Percentiles rank a stretch among this genome's conserved stretches.
These are phyloP conservation scores for Solanum pinnatisectum DNA, from an alignment of 257 asterid species.

Conservation along the genomic window DNA sequence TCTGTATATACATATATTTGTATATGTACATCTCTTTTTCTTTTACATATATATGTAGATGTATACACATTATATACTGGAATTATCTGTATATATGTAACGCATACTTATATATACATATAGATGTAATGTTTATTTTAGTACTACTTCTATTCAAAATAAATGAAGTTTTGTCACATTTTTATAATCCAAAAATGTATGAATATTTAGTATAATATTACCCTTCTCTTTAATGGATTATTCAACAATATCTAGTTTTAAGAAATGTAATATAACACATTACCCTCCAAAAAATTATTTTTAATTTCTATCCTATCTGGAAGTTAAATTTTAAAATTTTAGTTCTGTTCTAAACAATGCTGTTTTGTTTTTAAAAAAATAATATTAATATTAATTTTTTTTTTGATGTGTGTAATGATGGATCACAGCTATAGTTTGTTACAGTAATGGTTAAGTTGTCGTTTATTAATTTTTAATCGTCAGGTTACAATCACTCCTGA, in stretches of 20 bases:
- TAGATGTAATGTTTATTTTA: background rate
- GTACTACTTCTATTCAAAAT: background rate
- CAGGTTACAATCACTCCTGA: slow-evolving; percentile 69
- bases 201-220: background rate
- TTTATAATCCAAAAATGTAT: background rate
- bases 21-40: background rate
- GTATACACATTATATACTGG: background rate
- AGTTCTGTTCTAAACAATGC: background rate
- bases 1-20: background rate
- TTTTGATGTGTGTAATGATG: background rate
- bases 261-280: background rate
- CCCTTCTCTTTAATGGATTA: background rate
- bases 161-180: background rate
- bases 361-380: background rate
- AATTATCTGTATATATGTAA: background rate
- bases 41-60: background rate
- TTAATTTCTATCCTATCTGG: background rate
- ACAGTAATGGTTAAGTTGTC: background rate
- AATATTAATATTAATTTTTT: background rate
- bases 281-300: background rate
- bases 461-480: background rate
- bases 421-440: background rate
- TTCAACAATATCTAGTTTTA: background rate
- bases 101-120: background rate
- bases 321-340: background rate